Evolutionary conservation across 2,329 filamentous ascomycete species (phyloP).

Genomic region (Aspergillus quadrilineatus): DNA sequence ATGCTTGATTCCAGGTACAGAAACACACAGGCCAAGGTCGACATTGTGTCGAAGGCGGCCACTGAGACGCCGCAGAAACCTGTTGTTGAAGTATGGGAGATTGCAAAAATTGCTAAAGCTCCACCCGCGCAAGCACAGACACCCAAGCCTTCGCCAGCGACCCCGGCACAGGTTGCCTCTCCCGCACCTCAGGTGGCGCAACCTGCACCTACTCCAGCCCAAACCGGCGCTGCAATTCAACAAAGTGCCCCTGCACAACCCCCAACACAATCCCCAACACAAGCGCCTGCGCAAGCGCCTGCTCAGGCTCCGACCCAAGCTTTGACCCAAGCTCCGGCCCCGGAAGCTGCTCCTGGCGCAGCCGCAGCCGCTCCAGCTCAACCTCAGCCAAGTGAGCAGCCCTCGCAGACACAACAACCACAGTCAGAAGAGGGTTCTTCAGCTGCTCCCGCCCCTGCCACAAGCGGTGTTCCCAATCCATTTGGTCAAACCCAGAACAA

Average conservation of each 20-base stretch:
- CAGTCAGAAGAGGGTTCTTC: constrained; percentile 22
- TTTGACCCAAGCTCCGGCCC: background rate
- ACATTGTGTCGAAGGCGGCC: constrained; percentile 76
- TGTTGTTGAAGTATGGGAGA: constrained; percentile 82
- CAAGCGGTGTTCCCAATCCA: constrained; percentile 20
- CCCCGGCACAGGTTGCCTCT: constrained; percentile 23
- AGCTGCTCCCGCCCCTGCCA: constrained; percentile 15
- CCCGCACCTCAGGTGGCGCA: constrained; percentile 16
- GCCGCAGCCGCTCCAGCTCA: too few relatives aligned
- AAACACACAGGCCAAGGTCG: constrained; percentile 67
- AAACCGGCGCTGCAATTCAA: constrained; percentile 12
- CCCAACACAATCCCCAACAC: background rate
- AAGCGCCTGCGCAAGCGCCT: background rate
- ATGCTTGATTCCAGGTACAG: constrained; percentile 71
- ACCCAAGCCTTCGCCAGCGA: constrained; percentile 27
- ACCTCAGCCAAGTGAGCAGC: constrained; percentile 13
- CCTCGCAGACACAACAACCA: constrained; percentile 15
- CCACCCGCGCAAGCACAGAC: constrained; percentile 38
- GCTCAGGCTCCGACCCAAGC: too few relatives aligned
- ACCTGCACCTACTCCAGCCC: constrained; percentile 13
- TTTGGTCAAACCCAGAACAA: constrained; percentile 30
- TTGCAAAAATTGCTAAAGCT: constrained; percentile 68
- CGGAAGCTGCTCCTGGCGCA: background rate
- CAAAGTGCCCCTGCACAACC: constrained; percentile 1
- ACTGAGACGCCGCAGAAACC: constrained; percentile 80